A percentile compares a stretch with the other conserved stretches of the same genome.
Evolutionary conservation across 2,329 filamentous ascomycete genomes (phyloP).

Genomic region (Lasiodiplodia hormozganensis): DNA sequence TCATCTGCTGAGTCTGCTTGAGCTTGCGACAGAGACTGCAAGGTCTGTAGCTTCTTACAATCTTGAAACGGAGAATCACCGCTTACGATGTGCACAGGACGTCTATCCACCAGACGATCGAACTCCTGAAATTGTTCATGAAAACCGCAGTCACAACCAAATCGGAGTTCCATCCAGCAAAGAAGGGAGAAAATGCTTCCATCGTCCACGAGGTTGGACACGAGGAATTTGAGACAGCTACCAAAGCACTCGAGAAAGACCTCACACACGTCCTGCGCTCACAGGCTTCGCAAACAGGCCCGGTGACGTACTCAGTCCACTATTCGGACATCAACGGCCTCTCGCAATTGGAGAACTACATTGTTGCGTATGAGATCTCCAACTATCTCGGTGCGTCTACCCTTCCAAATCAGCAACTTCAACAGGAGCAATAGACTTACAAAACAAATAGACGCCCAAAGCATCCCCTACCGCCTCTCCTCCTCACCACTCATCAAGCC

Average conservation of each 20-base stretch:
- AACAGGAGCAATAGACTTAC: not conserved
- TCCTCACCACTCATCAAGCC: constrained; percentile 44
- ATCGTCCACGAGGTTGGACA: constrained; percentile 36
- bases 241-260: constrained; percentile 40
- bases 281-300: constrained; percentile 32
- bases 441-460: constrained; percentile 35
- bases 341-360: constrained; percentile 46
- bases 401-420: not conserved
- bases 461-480: constrained; percentile 40
- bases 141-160: constrained; percentile 38
- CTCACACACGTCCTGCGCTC: constrained; percentile 37
- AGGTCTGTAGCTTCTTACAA: constrained; percentile 5
- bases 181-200: constrained; percentile 39
- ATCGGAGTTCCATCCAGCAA: constrained; percentile 41
- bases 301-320: constrained; percentile 41
- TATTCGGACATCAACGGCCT: constrained; percentile 46
- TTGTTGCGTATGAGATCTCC: constrained; percentile 43
- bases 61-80: not conserved
- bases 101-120: constrained; percentile 37
- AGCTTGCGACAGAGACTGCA: constrained; percentile 36
- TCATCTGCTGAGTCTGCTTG: constrained; percentile 42
- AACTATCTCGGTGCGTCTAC: constrained; percentile 38
- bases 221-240: constrained; percentile 41
- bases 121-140: constrained; percentile 39
- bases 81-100: constrained; percentile 3